These are phyloP conservation scores for Exophiala sp. DNA, from an alignment of 2,329 filamentous ascomycete species.

Conservation along the genomic window DNA sequence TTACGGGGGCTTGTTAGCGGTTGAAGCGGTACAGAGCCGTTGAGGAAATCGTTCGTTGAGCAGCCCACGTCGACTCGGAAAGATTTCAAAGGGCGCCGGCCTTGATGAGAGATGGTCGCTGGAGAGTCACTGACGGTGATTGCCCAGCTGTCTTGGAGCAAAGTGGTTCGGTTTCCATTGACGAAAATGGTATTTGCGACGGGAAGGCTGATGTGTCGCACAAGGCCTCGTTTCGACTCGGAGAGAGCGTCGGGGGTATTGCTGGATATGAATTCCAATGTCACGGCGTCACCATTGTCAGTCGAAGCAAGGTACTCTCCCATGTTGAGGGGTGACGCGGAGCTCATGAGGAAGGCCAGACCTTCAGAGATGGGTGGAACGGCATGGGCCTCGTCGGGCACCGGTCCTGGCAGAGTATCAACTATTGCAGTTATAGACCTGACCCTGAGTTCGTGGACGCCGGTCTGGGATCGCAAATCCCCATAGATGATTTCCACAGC, in stretches of 20 bases:
- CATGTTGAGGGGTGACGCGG: not conserved
- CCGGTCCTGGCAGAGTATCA: conserved; percentile 22
- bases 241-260: not conserved
- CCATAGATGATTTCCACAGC: conserved; percentile 5
- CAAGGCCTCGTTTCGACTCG: not conserved
- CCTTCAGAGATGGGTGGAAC: conserved; percentile 13
- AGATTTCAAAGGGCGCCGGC: conserved; percentile 2
- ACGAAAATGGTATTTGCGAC: conserved; percentile 28
- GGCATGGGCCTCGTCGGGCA: not conserved
- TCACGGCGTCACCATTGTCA: not conserved
- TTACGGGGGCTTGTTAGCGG: conserved; percentile 19
- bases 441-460: conserved; percentile 1
- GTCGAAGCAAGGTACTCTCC: not conserved
- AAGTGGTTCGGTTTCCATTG: conserved; percentile 22
- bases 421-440: conserved; percentile 21
- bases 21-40: conserved; percentile 14
- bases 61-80: conserved; percentile 6
- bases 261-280: conserved; percentile 4
- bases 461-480: not conserved
- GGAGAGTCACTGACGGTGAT: not conserved
- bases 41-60: conserved; percentile 1
- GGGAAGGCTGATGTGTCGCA: conserved; percentile 11
- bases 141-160: conserved; percentile 21
- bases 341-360: conserved; percentile 21
- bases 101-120: not conserved